Base-by-base conservation (phyloP, 805 yeast genomes). In the Wickerhamiella alocasiicola region DNA sequence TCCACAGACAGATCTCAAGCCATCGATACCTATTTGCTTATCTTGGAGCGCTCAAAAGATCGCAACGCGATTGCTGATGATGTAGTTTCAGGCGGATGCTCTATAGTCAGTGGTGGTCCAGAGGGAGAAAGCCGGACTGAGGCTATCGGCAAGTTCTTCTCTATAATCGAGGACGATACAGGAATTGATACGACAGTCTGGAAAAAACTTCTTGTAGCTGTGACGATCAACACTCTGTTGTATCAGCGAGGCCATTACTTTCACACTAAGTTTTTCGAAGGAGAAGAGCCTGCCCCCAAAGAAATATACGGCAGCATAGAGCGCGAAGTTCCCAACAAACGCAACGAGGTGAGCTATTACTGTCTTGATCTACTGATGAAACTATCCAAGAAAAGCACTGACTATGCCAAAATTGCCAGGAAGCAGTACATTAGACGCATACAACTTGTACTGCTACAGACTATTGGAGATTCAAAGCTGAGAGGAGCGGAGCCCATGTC, bases 401-500 rank as follows among this genome's bases (percentile, higher is more conserved):
- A n/a, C 1, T 44, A 35, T 18, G 36, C 48, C 1, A 21, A 11
- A 3, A 21, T 4, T 1, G 50, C 53, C 3, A 13, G 6, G 5
- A 16, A 31, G 12, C 33, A 21, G 12, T 49, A 40, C 24, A 26
- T 21, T 7, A 24, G 25, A 9, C 43, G 57, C 12, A 47, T 39
- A 3, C 31, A 40, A 7, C 66, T 81, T 45, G 68, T 74, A 0
- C 58, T 87, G 32, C 66, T 79, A 42, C 71, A 79, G 44, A 76
- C 72, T 46, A 62, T 81, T 5, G 72, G 78, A 12, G 85, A 81
- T 47, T 71, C 68, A 38, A 70, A 66, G 24, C 59, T 85, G 9
- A 54, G 78, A 5, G 72, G 75, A 26, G 63, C 57, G 23, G 70
- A 70, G 39, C 96, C 96, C 1, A 62, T 81, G 12, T 72, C 88